phyloP scores from a whole-genome alignment of 495 filamentous ascomycete species.

The Penicillium atrosanguineum region DNA sequence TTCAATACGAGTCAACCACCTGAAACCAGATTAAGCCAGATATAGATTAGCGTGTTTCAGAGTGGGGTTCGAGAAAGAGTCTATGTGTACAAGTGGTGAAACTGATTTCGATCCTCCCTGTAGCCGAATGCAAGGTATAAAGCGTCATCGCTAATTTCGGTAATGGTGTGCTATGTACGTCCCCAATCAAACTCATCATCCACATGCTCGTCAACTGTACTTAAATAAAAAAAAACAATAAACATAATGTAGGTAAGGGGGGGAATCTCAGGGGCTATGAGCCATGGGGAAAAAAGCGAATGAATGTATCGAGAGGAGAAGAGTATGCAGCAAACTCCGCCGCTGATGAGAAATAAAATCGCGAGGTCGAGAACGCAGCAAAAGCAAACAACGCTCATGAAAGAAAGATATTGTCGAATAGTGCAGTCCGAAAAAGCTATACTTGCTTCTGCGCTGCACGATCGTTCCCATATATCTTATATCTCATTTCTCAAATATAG shows the following conservation, averaged over 20 bases:
- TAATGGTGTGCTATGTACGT: conserved; percentile 23
- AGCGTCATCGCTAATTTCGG: conserved; percentile 1
- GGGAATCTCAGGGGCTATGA: conserved; percentile 23
- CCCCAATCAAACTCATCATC: conserved; percentile 16
- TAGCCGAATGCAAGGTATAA: not conserved
- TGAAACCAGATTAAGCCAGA: too few species aligned
- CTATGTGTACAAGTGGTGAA: too few species aligned
- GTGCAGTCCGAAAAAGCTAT: not conserved
- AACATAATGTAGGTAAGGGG: conserved; percentile 10
- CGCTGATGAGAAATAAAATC: conserved; percentile 27
- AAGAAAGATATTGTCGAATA: not conserved
- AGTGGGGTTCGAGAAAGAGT: too few species aligned
- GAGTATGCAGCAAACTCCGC: conserved; percentile 33
- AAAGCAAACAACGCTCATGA: not conserved
- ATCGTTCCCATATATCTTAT: not conserved
- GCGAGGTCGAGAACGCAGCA: conserved; percentile 4
- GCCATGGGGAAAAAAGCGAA: conserved; percentile 20
- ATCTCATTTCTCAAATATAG: conserved; percentile 40
- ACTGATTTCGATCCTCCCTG: too few species aligned
- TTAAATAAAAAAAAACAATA: conserved; percentile 8
- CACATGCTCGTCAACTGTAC: conserved; percentile 21
- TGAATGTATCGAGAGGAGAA: conserved; percentile 22
- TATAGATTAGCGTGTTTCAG: not conserved
- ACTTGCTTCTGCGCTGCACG: not conserved
- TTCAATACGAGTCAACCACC: too few species aligned